Conservation (phyloP, 495 filamentous ascomycete genomes). For the Talaromyces stipitatus region DNA sequence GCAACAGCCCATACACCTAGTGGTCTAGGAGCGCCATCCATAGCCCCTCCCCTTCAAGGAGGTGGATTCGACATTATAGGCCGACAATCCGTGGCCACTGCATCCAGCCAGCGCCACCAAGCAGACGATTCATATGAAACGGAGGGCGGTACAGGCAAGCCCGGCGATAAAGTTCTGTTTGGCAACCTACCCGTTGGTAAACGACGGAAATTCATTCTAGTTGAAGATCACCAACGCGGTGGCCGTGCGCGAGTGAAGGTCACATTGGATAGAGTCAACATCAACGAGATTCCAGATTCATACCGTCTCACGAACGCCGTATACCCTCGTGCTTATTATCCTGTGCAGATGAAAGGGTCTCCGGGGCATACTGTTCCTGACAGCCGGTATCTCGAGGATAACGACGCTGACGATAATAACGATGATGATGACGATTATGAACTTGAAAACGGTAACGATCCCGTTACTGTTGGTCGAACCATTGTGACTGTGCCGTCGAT, state of each 20-base stretch:
- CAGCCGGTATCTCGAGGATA: conserved; percentile 58
- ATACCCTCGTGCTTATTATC: conserved; percentile 83
- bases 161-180: conserved; percentile 60
- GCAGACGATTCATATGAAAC: conserved; percentile 32
- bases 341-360: conserved; percentile 76
- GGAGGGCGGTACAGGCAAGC: conserved; percentile 20
- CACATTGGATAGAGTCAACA: conserved; percentile 78
- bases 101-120: conserved; percentile 28
- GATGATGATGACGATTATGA: conserved; percentile 53
- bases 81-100: conserved; percentile 31
- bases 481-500: conserved; percentile 61
- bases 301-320: conserved; percentile 84
- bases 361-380: conserved; percentile 54
- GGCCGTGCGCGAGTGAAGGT: conserved; percentile 78
- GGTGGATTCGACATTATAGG: conserved; percentile 51
- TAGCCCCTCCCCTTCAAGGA: conserved; percentile 62
- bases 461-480: conserved; percentile 39
- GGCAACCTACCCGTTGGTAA: conserved; percentile 80
- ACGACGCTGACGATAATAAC: conserved; percentile 48
- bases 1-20: conserved; percentile 34
- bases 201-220: conserved; percentile 90
- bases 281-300: conserved; percentile 88
- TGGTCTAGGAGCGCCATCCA: conserved; percentile 48
- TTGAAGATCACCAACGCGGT: conserved; percentile 76
- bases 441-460: conserved; percentile 42